Conservation (phyloP, 73 alveolate species). For the Paramecium primaurelia region DNA sequence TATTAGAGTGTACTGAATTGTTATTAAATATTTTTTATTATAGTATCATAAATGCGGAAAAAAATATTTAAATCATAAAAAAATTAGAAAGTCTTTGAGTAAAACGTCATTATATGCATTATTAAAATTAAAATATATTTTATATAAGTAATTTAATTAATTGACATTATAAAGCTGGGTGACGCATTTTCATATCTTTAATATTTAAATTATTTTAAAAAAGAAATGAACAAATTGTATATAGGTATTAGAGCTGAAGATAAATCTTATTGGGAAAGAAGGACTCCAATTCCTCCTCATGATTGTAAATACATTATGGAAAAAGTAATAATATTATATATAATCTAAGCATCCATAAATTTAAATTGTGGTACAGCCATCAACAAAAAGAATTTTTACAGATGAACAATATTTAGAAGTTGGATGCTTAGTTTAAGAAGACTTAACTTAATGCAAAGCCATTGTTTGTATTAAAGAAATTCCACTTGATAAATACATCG, state of each 20-base stretch:
- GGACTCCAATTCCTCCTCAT: conserved; percentile 85
- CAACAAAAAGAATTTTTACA: conserved; percentile 75
- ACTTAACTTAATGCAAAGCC: conserved; percentile 69
- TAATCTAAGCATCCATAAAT: conserved; percentile 51
- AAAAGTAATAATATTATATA: not conserved
- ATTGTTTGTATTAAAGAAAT: conserved; percentile 88
- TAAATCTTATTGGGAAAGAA: conserved; percentile 85
- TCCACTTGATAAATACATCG: conserved; percentile 64
- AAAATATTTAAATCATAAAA: not conserved
- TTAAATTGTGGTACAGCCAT: conserved; percentile 78
- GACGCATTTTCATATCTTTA: conserved; percentile 1
- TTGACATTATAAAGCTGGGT: not conserved
- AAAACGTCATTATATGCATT: not conserved
- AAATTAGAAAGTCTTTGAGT: not conserved
- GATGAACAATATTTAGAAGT: conserved; percentile 76
- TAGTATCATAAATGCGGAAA: not conserved
- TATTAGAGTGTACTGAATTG: not conserved
- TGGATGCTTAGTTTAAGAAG: conserved; percentile 81
- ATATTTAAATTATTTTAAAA: not conserved
- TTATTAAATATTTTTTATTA: not conserved
- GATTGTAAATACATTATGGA: conserved; percentile 48
- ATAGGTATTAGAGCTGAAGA: conserved; percentile 79
- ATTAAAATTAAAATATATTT: not conserved
- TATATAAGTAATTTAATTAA: not conserved
- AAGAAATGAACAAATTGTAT: conserved; percentile 28